Conservation (phyloP, 495 filamentous ascomycete genomes). For the Bacidia rubella region DNA sequence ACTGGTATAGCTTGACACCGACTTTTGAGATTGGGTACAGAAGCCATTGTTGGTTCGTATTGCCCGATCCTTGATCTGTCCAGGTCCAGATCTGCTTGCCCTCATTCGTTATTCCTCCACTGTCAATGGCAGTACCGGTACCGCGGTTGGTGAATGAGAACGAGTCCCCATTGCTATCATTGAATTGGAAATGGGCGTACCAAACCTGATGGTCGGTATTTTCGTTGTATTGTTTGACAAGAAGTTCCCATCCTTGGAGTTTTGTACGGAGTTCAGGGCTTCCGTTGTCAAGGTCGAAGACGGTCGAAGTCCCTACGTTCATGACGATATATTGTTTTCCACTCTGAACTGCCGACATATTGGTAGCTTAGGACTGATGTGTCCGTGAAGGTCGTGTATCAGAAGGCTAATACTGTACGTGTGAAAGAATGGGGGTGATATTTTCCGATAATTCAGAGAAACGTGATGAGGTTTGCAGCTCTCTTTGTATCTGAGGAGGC, state of each 20-base stretch:
- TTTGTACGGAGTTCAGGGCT: not conserved
- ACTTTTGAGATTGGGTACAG: not conserved
- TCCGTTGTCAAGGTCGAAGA: not conserved
- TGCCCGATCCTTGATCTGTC: not conserved
- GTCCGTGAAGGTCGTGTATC: not conserved
- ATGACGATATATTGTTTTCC: not conserved
- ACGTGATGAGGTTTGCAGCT: not conserved
- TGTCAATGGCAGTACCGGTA: not conserved
- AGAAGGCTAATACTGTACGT: not conserved
- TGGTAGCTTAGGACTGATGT: not conserved
- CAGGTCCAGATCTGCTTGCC: not conserved
- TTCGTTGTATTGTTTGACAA: not conserved
- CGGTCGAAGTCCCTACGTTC: not conserved
- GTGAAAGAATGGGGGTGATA: not conserved
- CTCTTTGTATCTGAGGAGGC: not conserved
- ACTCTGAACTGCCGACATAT: not conserved
- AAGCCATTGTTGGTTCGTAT: not conserved
- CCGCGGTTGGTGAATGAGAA: not conserved
- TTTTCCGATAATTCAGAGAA: not conserved
- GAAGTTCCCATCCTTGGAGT: not conserved
- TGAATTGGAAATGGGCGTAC: not conserved
- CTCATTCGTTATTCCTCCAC: not conserved
- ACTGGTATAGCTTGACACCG: constrained; percentile 69
- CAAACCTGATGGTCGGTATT: not conserved
- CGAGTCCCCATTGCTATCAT: not conserved